These are phyloP conservation scores for Crassisporium funariophilum DNA, from an alignment of 768 basidiomycete species.

Conservation along the genomic window DNA sequence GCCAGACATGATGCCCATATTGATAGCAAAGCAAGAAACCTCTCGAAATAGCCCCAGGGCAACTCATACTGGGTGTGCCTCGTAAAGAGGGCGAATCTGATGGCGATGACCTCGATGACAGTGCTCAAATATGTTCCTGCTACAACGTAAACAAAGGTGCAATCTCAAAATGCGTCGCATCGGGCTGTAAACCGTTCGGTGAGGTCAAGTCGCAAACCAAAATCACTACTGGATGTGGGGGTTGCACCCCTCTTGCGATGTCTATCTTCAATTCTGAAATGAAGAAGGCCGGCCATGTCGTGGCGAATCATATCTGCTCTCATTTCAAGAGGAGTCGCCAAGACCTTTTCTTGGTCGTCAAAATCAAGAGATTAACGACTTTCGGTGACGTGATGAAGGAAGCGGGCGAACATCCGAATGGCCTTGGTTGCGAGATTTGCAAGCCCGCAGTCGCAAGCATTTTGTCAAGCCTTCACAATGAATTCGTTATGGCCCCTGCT, in stretches of 20 bases:
- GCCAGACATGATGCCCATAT: background rate
- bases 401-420: constrained; percentile 46
- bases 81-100: constrained; percentile 52
- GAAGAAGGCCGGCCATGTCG: constrained; percentile 61
- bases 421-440: constrained; percentile 73
- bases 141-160: constrained; percentile 70
- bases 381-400: constrained; percentile 55
- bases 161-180: constrained; percentile 51
- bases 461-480: constrained; percentile 54
- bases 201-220: constrained; percentile 69
- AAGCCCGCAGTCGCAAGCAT: constrained; percentile 67
- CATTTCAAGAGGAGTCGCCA: constrained; percentile 67
- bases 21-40: constrained; percentile 48
- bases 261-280: constrained; percentile 57
- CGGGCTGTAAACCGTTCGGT: constrained; percentile 49
- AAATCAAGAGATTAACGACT: constrained; percentile 61
- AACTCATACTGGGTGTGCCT: constrained; percentile 62
- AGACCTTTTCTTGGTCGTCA: constrained; percentile 68
- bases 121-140: constrained; percentile 72
- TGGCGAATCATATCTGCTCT: constrained; percentile 62
- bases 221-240: constrained; percentile 72
- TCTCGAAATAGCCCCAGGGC: constrained; percentile 62
- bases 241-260: constrained; percentile 60
- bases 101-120: constrained; percentile 70
- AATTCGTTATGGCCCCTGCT: constrained; percentile 59